These are phyloP conservation scores for Diaporthe batatas DNA, from an alignment of 2,329 filamentous ascomycete species.

Conservation along the genomic window DNA sequence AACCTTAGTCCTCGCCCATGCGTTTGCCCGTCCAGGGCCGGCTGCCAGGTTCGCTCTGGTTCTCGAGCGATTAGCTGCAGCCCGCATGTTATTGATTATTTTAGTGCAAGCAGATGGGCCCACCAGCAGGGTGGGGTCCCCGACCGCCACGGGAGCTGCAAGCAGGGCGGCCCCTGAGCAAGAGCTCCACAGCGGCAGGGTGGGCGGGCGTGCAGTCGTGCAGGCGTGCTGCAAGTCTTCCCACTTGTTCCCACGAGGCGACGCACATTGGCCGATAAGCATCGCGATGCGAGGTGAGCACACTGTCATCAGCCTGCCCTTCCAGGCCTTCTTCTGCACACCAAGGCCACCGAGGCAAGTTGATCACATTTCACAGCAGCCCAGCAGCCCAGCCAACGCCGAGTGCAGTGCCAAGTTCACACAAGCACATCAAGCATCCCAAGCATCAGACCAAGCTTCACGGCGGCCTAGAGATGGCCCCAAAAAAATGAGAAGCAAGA, in stretches of 20 bases:
- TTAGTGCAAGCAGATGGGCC: slow-evolving; percentile 24
- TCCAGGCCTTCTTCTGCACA: background rate
- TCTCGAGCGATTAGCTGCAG: slow-evolving; percentile 31
- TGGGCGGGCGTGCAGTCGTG: too few relatives aligned
- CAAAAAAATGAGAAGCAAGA: slow-evolving; percentile 1
- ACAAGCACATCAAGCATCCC: slow-evolving; percentile 28
- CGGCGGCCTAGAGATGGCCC: background rate
- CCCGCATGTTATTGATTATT: slow-evolving; percentile 32
- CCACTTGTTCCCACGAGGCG: slow-evolving; percentile 30
- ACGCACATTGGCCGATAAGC: slow-evolving; percentile 33
- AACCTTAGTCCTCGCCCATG: slow-evolving; percentile 9
- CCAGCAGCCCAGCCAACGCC: slow-evolving; percentile 15
- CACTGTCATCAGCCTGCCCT: background rate
- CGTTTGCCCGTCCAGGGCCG: background rate
- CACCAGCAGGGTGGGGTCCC: slow-evolving; percentile 27
- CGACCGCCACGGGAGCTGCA: slow-evolving; percentile 32
- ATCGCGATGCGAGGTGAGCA: slow-evolving; percentile 20
- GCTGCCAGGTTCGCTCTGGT: slow-evolving; percentile 33
- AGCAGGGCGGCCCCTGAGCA: slow-evolving; percentile 32
- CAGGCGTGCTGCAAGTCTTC: slow-evolving; percentile 27
- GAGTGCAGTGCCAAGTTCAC: slow-evolving; percentile 26
- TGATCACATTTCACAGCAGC: slow-evolving; percentile 29
- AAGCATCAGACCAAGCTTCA: slow-evolving; percentile 10
- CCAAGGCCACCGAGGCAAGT: too few relatives aligned
- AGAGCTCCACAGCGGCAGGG: slow-evolving; percentile 27